Evolutionary conservation across 2,329 filamentous ascomycete species (phyloP).

Genomic region (Ascocoryne sarcoides): DNA sequence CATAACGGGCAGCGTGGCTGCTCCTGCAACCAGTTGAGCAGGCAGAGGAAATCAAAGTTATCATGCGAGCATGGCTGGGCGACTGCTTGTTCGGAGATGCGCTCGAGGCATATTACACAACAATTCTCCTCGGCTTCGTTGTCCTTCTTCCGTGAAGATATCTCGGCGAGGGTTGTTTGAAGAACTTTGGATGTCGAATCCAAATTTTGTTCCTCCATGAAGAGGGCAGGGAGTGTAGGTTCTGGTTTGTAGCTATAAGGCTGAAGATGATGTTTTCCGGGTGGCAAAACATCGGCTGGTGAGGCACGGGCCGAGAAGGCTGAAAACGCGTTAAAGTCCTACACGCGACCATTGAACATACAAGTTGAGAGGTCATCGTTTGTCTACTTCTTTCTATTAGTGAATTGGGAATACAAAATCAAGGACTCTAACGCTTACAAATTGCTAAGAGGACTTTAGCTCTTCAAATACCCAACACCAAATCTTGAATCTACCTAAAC

Average conservation of each 20-base stretch:
- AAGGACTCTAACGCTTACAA: no score
- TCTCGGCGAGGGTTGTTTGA: constrained; percentile 36
- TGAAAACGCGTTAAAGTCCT: no score
- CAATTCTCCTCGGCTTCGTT: constrained; percentile 34
- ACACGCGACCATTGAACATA: no score
- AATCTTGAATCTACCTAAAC: no score
- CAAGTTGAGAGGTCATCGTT: no score
- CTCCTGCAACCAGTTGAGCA: constrained; percentile 72
- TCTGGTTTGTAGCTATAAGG: constrained; percentile 1
- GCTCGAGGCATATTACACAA: constrained; percentile 84
- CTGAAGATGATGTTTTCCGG: constrained; percentile 1
- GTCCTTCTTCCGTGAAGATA: constrained; percentile 24
- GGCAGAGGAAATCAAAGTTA: constrained; percentile 78
- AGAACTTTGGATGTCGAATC: constrained; percentile 35
- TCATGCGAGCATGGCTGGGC: constrained; percentile 70
- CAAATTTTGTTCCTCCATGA: constrained; percentile 31
- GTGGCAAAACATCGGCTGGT: no score
- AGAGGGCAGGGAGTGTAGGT: constrained; percentile 3
- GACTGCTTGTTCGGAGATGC: constrained; percentile 61
- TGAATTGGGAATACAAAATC: no score
- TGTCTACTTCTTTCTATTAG: no score
- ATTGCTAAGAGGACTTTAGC: no score
- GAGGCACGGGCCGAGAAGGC: no score
- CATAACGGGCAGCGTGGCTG: constrained; percentile 72
- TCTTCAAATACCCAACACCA: no score